Conservation (phyloP, 805 yeast genomes). For the Teunomyces aglyptinius region DNA sequence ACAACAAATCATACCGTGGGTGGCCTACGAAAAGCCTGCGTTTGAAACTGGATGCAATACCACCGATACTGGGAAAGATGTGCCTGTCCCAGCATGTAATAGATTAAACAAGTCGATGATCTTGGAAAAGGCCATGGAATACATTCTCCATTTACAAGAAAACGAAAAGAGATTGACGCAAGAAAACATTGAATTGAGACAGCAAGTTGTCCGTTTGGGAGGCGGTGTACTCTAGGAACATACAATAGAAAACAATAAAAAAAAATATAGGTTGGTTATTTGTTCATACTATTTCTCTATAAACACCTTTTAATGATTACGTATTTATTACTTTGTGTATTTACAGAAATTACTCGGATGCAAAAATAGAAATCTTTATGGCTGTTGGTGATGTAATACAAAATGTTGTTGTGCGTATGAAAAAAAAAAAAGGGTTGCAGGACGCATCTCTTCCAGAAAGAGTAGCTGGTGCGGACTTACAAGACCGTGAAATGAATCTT, state of each 20-base stretch:
- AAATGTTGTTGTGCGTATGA: too few species aligned
- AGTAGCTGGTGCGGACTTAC: neutral
- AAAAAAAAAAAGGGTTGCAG: neutral
- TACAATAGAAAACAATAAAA: neutral
- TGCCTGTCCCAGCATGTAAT: conserved; percentile 14
- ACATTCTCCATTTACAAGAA: conserved; percentile 52
- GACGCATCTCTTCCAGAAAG: neutral
- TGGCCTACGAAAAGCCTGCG: conserved; percentile 59
- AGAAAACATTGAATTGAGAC: neutral
- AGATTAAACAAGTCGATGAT: conserved; percentile 65
- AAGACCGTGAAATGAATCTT: neutral
- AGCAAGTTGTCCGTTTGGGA: conserved; percentile 3
- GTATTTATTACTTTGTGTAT: neutral
- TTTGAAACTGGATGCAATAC: conserved; percentile 43
- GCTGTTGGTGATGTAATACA: too few species aligned
- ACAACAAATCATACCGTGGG: conserved; percentile 67
- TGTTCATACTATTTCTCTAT: neutral
- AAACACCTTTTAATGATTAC: neutral
- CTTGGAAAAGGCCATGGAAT: conserved; percentile 65
- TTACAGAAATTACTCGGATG: neutral
- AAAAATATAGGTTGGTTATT: neutral
- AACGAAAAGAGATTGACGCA: conserved; percentile 11
- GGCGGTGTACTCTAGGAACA: neutral
- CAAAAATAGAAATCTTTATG: neutral
- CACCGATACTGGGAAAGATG: conserved; percentile 8